Base-by-base conservation (phyloP, 305 asterid genomes). In the Caryopteris hybrid region DNA sequence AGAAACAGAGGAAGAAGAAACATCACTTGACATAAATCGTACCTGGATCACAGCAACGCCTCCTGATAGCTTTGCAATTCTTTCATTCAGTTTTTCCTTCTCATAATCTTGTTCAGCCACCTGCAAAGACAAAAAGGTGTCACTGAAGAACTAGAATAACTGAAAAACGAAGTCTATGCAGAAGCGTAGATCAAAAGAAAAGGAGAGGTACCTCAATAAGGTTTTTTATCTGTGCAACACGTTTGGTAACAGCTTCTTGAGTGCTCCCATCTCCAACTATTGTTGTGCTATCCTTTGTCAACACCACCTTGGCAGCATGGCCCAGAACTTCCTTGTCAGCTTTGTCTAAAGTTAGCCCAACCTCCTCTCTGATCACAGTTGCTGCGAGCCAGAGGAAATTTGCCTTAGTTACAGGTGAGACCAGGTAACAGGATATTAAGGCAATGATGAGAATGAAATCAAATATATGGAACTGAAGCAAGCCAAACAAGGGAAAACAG, bases 41-140 rank as follows among this genome's bases (percentile, higher is more conserved):
- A 86, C 97, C 96, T 91, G 96, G 61, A 92, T 84, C 66, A 92
- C 96, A 16, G 98, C 96, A 68, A 92, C 96, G 52, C 98, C 98
- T 41, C 92, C 96, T 3, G 98, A 92, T 10, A 92, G 85, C 73
- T 92, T 92, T 29, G 98, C 98, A 61, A 89, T 89, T 78, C 98
- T 86, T 79, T 86, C 98, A 33, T 68, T 83, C 36, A 92, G 74
- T 46, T 87, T 92, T 61, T 86, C 96, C 78, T 86, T 92, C 57
- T 89, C 96, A 39, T 89, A 92, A 46, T 89, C 98, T 77, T 89
- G 95, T 14, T 92, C 98, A 20, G 96, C 89, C 45, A 38, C 87
- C 95, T 91, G 83, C 33, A 67, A 45, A 53, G 4, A 62, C 8
- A 42, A 55, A 25, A 25, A 25, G 29, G 29, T 25, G 29, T 25